A percentile compares a stretch with the other conserved stretches of the same genome.
phyloP scores from a whole-genome alignment of 768 basidiomycete genomes.

The Roridomyces roridus region DNA sequence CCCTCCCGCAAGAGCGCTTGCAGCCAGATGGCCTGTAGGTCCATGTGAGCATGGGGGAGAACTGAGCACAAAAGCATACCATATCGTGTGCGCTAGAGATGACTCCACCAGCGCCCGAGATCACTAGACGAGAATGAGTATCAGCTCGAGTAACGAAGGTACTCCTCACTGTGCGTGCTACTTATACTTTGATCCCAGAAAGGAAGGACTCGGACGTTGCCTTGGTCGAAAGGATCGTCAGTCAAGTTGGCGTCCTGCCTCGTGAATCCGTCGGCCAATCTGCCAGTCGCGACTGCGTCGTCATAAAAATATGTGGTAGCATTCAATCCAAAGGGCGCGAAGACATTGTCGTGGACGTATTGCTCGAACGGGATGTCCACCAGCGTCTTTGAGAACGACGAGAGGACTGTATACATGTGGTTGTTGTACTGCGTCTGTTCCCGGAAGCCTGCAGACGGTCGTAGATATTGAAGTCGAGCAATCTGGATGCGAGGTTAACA shows the following conservation, averaged over 20 bases:
- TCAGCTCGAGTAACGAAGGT: too few relatives aligned
- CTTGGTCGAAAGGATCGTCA: slow-evolving; percentile 28
- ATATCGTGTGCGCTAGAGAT: slow-evolving; percentile 35
- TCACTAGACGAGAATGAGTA: slow-evolving; percentile 18
- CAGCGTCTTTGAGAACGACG: slow-evolving; percentile 20
- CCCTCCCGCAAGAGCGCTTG: slow-evolving; percentile 35
- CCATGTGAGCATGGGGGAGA: not conserved
- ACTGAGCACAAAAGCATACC: slow-evolving; percentile 12
- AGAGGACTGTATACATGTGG: slow-evolving; percentile 26
- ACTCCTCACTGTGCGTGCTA: slow-evolving; percentile 23
- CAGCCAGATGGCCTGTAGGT: slow-evolving; percentile 34
- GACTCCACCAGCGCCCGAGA: slow-evolving; percentile 36
- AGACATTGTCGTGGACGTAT: slow-evolving; percentile 35
- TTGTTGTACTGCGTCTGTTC: slow-evolving; percentile 29
- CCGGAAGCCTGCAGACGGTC: slow-evolving; percentile 27
- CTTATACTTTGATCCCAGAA: slow-evolving; percentile 32
- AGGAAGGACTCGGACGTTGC: slow-evolving; percentile 25
- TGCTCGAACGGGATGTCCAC: slow-evolving; percentile 25
- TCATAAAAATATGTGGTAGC: slow-evolving; percentile 34
- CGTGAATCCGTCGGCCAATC: slow-evolving; percentile 30
- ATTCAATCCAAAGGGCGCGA: slow-evolving; percentile 33
- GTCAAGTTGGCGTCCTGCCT: slow-evolving; percentile 26
- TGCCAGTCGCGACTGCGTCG: slow-evolving; percentile 31
- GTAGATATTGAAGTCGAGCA: slow-evolving; percentile 15
- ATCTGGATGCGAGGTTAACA: slow-evolving; percentile 2